These are phyloP conservation scores for Chalciporus pseudorubinellus DNA, from an alignment of 768 basidiomycete species.

Conservation along the genomic window DNA sequence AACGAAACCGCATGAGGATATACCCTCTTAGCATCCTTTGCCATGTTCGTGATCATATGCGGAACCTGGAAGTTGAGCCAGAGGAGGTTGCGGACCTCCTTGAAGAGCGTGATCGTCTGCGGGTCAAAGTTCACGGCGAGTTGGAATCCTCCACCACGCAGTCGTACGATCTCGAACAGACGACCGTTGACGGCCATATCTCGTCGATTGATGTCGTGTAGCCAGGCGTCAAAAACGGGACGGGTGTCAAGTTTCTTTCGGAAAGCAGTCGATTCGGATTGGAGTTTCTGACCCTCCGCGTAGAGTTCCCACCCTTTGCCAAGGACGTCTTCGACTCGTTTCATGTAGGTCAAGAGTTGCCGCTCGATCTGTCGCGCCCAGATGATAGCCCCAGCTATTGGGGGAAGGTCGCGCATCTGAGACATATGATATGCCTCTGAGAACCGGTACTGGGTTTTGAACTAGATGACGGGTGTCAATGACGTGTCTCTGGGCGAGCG, in stretches of 20 bases:
- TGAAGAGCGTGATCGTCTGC: constrained; percentile 97
- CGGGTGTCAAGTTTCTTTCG: constrained; percentile 93
- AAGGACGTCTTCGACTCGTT: constrained; percentile 96
- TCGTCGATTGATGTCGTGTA: constrained; percentile 90
- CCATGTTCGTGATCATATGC: constrained; percentile 92
- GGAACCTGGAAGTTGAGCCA: constrained; percentile 97
- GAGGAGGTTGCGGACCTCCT: constrained; percentile 92
- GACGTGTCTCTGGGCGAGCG: neutral
- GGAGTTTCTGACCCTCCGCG: constrained; percentile 97
- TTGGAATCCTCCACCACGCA: constrained; percentile 75
- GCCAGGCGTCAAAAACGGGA: constrained; percentile 94
- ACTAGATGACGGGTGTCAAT: constrained; percentile 42
- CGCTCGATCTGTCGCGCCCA: constrained; percentile 99
- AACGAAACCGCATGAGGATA: constrained; percentile 97
- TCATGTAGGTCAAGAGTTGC: constrained; percentile 96
- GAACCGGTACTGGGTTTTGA: constrained; percentile 93
- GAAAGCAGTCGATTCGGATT: constrained; percentile 88
- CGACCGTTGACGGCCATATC: constrained; percentile 91
- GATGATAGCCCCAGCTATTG: constrained; percentile 97
- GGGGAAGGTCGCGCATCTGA: constrained; percentile 96
- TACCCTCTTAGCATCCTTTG: constrained; percentile 97
- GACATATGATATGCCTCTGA: constrained; percentile 98
- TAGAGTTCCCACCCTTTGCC: constrained; percentile 99
- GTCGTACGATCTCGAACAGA: constrained; percentile 84
- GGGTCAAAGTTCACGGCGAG: constrained; percentile 97